Percentiles rank a stretch among this genome's conserved stretches.
Conservation (phyloP, 768 basidiomycete species). For the Hypsizygus marmoreus region DNA sequence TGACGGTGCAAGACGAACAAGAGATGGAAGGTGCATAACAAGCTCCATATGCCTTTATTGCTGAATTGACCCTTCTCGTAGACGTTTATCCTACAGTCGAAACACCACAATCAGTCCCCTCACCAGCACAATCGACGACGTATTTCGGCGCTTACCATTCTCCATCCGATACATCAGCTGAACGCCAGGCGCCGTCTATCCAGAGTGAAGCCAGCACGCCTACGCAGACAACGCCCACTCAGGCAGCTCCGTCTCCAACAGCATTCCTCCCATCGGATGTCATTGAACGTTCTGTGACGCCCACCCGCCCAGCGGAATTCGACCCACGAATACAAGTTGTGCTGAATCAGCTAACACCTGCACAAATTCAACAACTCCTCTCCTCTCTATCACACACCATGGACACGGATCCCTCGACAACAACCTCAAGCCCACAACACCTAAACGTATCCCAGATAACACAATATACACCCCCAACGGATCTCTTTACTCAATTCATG, state of each 20-base stretch:
- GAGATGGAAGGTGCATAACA: conserved; percentile 23
- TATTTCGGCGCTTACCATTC: conserved; percentile 2
- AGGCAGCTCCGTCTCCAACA: conserved; percentile 3
- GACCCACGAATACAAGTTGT: conserved; percentile 50
- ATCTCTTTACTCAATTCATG: conserved; percentile 31
- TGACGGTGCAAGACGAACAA: conserved; percentile 41
- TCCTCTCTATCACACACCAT: conserved; percentile 41
- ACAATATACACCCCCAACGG: conserved; percentile 34
- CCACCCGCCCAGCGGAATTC: conserved; percentile 32
- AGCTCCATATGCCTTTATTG: conserved; percentile 14
- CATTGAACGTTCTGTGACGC: conserved; percentile 25
- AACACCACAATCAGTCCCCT: conserved; percentile 42
- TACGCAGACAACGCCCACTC: conserved; percentile 2
- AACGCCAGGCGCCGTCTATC: background rate
- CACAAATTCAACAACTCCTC: conserved; percentile 61
- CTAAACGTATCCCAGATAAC: conserved; percentile 26
- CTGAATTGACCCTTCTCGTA: conserved; percentile 22
- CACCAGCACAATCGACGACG: conserved; percentile 30
- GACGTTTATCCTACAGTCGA: conserved; percentile 46
- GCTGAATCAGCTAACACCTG: conserved; percentile 54
- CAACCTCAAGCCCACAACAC: conserved; percentile 9
- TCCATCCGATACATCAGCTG: conserved; percentile 3
- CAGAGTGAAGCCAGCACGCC: too few species aligned
- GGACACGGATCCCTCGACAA: conserved; percentile 25
- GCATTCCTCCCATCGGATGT: too few species aligned